Evolutionary conservation across 2,329 filamentous ascomycete genomes (phyloP).

Genomic region (Alternaria gaisen): DNA sequence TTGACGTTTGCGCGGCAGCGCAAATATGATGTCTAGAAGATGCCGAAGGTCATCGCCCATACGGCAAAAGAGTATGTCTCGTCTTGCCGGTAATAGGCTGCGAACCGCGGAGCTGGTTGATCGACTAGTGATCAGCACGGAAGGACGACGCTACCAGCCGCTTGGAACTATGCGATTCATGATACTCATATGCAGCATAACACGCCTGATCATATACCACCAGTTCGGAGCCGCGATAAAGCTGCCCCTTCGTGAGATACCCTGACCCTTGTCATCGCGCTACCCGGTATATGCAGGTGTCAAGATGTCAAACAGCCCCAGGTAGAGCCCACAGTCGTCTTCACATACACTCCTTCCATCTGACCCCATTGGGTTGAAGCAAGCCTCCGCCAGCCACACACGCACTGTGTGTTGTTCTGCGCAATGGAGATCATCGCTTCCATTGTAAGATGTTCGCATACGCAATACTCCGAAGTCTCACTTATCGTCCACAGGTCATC

Average conservation of each 20-base stretch:
- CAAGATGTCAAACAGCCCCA: slow-evolving; percentile 7
- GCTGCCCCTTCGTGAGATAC: neutral
- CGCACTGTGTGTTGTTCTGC: neutral
- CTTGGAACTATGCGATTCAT: slow-evolving; percentile 7
- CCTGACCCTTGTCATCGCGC: neutral
- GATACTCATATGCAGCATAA: slow-evolving; percentile 1
- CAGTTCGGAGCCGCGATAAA: neutral
- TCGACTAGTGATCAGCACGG: slow-evolving; percentile 2
- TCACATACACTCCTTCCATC: neutral
- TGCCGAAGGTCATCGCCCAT: neutral
- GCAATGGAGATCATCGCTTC: slow-evolving; percentile 11
- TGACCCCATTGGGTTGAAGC: neutral
- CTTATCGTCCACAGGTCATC: slow-evolving; percentile 13
- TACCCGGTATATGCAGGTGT: slow-evolving; percentile 1
- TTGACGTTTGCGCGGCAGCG: neutral
- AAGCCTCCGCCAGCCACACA: neutral
- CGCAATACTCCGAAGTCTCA: neutral
- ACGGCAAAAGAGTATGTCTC: neutral
- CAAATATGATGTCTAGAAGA: neutral
- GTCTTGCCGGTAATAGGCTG: neutral
- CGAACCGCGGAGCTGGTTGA: neutral
- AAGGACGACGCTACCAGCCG: slow-evolving; percentile 11
- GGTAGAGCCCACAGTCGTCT: neutral
- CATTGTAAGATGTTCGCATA: slow-evolving; percentile 4
- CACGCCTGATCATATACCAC: slow-evolving; percentile 7